Percentiles rank a stretch among this genome's conserved stretches.
These are phyloP conservation scores for Aspergillus sp. DNA, from an alignment of 2,329 filamentous ascomycete species.

Conservation along the genomic window DNA sequence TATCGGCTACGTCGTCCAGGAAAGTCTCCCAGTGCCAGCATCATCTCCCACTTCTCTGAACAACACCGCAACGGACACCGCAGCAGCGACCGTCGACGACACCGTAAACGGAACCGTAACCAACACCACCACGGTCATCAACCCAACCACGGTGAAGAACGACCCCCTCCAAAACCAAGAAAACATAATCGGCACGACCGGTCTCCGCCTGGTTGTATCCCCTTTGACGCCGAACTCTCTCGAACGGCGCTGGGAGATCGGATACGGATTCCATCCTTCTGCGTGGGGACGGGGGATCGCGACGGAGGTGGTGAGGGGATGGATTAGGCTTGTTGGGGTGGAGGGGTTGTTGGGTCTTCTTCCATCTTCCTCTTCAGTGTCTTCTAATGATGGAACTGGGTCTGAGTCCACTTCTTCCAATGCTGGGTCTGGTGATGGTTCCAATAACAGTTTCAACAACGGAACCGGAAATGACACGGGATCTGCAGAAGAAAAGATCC, in stretches of 20 bases:
- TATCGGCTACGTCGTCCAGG: neutral
- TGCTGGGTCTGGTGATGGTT: no score
- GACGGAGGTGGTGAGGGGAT: conserved; percentile 54
- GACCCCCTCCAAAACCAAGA: neutral
- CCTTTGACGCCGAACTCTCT: neutral
- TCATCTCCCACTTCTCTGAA: no score
- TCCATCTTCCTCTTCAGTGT: no score
- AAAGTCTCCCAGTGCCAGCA: neutral
- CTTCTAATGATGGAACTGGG: neutral
- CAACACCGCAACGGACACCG: no score
- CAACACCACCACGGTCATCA: no score
- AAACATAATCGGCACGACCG: conserved; percentile 4
- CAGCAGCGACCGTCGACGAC: no score
- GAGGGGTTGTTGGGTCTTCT: conserved; percentile 29
- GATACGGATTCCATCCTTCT: conserved; percentile 57
- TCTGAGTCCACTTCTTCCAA: no score
- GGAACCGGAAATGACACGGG: no score
- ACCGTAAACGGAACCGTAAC: no score
- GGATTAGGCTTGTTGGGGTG: conserved; percentile 35
- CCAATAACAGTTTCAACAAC: no score
- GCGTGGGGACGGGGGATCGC: conserved; percentile 59
- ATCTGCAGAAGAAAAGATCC: no score
- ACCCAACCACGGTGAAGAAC: no score
- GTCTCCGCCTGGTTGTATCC: neutral
- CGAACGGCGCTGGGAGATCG: conserved; percentile 42